Base-by-base conservation (phyloP, 352 stramenopile species). In the Phytophthora meadii region DNA sequence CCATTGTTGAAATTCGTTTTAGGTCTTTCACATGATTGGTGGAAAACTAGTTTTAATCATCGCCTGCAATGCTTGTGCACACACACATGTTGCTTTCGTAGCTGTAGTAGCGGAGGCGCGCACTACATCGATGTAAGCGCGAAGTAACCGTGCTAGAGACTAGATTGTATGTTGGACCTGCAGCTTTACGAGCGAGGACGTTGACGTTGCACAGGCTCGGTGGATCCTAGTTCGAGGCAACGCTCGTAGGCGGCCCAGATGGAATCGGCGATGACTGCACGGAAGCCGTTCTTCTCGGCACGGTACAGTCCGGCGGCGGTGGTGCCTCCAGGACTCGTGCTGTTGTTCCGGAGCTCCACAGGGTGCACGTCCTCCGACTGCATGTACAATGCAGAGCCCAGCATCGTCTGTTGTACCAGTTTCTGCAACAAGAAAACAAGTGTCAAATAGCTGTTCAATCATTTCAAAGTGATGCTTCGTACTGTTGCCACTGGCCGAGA, bases 201-300 rank as follows among this genome's bases (percentile, higher is more conserved):
- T 62, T 89, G 80, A 57, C 84, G 82, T 57, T 83, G 69, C 28
- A 93, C 63, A 2, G 82, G 84, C 25, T 90, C 84, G 4, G 90
- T 73, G 14, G 87, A 96, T 14, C 96, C 96, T 53, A 99, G 91
- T 77, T 98, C 96, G 27, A 98, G 84, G 48, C 83, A 95, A 49
- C 94, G 78, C 72, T 97, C 84, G 75, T 98, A 99, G 22, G 93
- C 97, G 19, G 94, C 95, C 96, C 96, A 99, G 54, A 98, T 98
- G 22, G 95, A 97, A 76, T 98, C 88, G 39, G 87, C 79, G 64
- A 98, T 97, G 27, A 98, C 91, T 0, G 92, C 94, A 40, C 95
- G 87, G 73, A 98, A 98, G 45, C 90, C 93, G 42, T 97, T 97
- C 72, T 97, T 98, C 76, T 99, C 96, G n/a, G 98, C 84, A 30